Base-by-base conservation (phyloP, 108 stramenopile species). In the Craspedostauros australis region DNA sequence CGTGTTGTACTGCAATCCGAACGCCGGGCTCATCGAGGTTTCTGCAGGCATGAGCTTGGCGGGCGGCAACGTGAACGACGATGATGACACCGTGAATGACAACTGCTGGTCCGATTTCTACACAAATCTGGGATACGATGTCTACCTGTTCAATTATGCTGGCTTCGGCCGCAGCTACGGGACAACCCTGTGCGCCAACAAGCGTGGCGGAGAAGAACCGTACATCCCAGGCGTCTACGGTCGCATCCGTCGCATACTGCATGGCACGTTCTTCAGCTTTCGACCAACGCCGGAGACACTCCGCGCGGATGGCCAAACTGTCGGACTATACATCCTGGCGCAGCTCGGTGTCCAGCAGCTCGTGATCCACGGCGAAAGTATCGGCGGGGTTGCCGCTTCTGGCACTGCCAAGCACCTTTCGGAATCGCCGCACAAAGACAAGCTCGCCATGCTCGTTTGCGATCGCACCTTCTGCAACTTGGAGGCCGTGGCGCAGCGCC, bases 401-500 rank as follows among this genome's bases (percentile, higher is more conserved):
- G 78, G 77, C n/a, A 80, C 83, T 6, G 85, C 76, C 8, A 62
- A 68, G 16, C 53, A 61, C 23, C 57, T 84, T 25, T 71, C 73
- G 15, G 48, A 54, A 21, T 30, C 64, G 5, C 28, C 38, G 1
- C 47, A 48, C 4, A 40, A 39, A 15, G 48, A 55, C 21, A 73
- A 59, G 29, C 15, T 79, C 14, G 48, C 76, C 18, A 52, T 91
- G 28, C 65, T 93, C 22, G 68, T 93, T 54, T 88, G 91, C 46
- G 91, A 93, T 64, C 66, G 91, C 45, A 88, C 91, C 1, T 93
- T 93, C 62, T 84, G 84, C 66, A 93, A 93, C 39, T 51, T 93
- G 33, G 79, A 88, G 54, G 82, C 86, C 1, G 76, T 81, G 0
- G 91, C 91, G 3, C 84, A 87, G 39, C 73, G 86, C 26, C 70